Evolutionary conservation across 768 basidiomycete species (phyloP), one percentile per base, ranked within the genome.

Genomic region (Boletus rubescentipes): DNA sequence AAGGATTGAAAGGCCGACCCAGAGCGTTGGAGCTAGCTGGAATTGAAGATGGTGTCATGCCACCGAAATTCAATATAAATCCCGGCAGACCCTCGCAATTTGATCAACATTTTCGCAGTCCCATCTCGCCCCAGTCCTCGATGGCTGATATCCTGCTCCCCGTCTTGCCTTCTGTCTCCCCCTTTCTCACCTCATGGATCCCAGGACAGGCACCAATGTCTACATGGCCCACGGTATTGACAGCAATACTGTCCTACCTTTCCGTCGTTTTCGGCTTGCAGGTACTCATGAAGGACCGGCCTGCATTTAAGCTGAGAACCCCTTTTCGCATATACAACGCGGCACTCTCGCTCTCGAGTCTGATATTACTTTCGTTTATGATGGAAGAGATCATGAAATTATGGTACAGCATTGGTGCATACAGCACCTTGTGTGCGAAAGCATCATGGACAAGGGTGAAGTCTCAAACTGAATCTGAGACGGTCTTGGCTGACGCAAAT

Each of bases 321-420:
- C 77, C 87, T 39, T 95, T 95, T 77, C 91, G 90, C 74, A 61
- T 78, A 29, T 94, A 98, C 76, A 98, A 97, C 71, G 74, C 91
- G 51, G 69, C 94, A 67, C 82, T 98, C 55, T 92, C 90, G 61
- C 67, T 77, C 21, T 91, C 90, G n/a, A 94, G 91, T 60, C 74
- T 82, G 10, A 71, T 94, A 36, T 75, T 98, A 7, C 83, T 98
- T 42, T 75, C 74, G 9, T 76, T 95, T 40, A 93, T 93, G 79
- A 67, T 88, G 41, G 92, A 96, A 71, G 94, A 96, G 75, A 86
- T 93, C 51, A 20, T 86, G 2, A 91, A 92, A 11, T 80, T 90
- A 55, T 73, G 82, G 61, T 85, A 78, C 77, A 81, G 82, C 43
- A 74, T 85, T 57, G 93, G 93, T 38, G 40, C 84, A 41, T 91